Conservation (phyloP, 108 stramenopile genomes). For the Craspedostauros australis region DNA sequence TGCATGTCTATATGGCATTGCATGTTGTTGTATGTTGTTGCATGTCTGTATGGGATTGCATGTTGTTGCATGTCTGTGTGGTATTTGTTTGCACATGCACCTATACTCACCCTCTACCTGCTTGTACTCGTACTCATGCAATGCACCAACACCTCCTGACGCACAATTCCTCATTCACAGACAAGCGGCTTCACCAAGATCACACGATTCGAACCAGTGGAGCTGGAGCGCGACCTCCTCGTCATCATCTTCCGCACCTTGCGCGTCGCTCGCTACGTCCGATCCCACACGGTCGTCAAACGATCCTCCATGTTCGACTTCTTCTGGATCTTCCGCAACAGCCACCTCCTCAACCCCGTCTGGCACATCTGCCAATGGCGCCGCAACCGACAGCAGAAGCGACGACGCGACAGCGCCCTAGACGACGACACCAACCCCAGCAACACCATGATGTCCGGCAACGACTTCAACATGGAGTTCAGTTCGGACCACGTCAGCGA, state of each 20-base stretch:
- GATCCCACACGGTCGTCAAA: constrained; percentile 41
- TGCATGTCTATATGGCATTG: constrained; percentile 13
- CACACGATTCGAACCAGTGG: background rate
- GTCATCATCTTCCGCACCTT: constrained; percentile 44
- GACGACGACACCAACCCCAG: background rate
- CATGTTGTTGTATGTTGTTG: background rate
- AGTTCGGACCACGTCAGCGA: background rate
- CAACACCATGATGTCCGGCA: background rate
- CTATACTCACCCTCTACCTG: no score
- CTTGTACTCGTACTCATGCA: no score
- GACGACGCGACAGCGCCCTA: background rate
- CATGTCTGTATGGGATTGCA: background rate
- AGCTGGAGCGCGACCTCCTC: constrained; percentile 28
- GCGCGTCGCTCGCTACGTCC: constrained; percentile 65
- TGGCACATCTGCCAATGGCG: constrained; percentile 1
- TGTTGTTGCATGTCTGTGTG: no score
- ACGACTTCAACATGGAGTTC: background rate
- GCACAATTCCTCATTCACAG: no score
- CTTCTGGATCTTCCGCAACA: constrained; percentile 16
- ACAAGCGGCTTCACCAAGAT: constrained; percentile 7
- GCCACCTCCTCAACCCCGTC: constrained; percentile 24
- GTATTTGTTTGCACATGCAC: no score
- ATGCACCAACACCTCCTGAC: no score
- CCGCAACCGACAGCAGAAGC: background rate
- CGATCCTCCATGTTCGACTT: constrained; percentile 24